Evolutionary conservation across 1,139 yeast genomes (phyloP), one percentile per base, ranked within the genome.

Genomic region (Kodamaea anthophila): DNA sequence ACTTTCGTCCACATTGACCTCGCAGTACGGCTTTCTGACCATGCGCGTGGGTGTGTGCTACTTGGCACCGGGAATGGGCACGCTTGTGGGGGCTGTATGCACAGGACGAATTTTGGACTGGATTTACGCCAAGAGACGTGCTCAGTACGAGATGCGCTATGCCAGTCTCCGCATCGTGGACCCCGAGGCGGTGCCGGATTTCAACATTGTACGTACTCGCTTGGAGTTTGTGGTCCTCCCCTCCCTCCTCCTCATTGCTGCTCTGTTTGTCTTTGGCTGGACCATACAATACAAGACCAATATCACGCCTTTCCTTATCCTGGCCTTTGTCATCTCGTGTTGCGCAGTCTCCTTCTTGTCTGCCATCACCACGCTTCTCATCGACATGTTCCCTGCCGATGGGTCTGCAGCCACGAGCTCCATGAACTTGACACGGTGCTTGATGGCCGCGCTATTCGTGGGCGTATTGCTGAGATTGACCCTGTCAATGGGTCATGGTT

Each of bases 181-280:
- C 20, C 51, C 60, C 2, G 38, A 58, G 15, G 21, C 32, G 9
- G 32, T 40, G n/a, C 50, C 53, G 1, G 32, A 38, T 18, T 56
- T 59, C 34, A 46, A 55, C 32, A 37, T 57, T 13, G 42, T 52
- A 29, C 36, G 42, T n/a, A 50, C 61, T 1, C 40, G 68, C 25
- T 41, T 60, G 13, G 47, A 48, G 20, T 42, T 54, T 36, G 40
- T 53, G 2, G 35, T 39, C 8, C 32, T 47, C n/a, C 53, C 60
- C n/a, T 35, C 62, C 26, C 5, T 48, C 21, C 16, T 65, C 3
- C 47, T 63, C 11, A 43, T 65, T 7, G 43, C 49, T 3, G 81
- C 70, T 53, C 47, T 63, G 13, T 41, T 65, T n/a, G 44, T 50
- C 4, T 83, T 71, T 55, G 94, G 91, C 1, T 84, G 94, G 94